These are phyloP conservation scores for Colletotrichum magnum DNA, from an alignment of 2,329 filamentous ascomycete species.

Conservation along the genomic window DNA sequence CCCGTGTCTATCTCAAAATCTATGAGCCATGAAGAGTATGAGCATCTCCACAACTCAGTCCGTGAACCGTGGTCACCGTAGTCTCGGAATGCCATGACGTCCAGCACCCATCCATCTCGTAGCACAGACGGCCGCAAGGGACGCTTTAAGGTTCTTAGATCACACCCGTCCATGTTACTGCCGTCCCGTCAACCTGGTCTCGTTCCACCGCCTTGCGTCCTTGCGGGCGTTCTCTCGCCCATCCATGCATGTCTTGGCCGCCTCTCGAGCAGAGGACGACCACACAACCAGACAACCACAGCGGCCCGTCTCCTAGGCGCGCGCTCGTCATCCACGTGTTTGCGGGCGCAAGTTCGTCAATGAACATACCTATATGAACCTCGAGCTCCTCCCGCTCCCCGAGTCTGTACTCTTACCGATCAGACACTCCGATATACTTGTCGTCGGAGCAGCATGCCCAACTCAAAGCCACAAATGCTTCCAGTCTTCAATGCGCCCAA, in stretches of 20 bases:
- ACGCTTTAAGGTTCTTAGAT: conserved; percentile 21
- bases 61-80: too few species aligned
- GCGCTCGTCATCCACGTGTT: conserved; percentile 30
- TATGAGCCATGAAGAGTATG: too few species aligned
- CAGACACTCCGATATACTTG: too few species aligned
- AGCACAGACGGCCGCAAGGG: neutral
- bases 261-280: conserved; percentile 5
- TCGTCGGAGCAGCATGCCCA: too few species aligned
- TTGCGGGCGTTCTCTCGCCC: conserved; percentile 37
- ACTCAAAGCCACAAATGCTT: too few species aligned
- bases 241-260: conserved; percentile 18
- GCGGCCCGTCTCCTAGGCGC: conserved; percentile 1
- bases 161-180: conserved; percentile 8
- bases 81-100: neutral
- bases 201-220: conserved; percentile 34
- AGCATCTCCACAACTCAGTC: too few species aligned
- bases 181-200: conserved; percentile 23
- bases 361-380: conserved; percentile 50
- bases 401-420: too few species aligned
- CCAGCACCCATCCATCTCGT: neutral
- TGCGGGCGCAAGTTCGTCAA: conserved; percentile 29
- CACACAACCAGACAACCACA: neutral
- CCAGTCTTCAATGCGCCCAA: too few species aligned
- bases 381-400: too few species aligned
- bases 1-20: too few species aligned